Percentiles rank a stretch among this genome's conserved stretches.
phyloP scores from a whole-genome alignment of 176 grass and related monocot species.

The Zoysia pacifica region DNA sequence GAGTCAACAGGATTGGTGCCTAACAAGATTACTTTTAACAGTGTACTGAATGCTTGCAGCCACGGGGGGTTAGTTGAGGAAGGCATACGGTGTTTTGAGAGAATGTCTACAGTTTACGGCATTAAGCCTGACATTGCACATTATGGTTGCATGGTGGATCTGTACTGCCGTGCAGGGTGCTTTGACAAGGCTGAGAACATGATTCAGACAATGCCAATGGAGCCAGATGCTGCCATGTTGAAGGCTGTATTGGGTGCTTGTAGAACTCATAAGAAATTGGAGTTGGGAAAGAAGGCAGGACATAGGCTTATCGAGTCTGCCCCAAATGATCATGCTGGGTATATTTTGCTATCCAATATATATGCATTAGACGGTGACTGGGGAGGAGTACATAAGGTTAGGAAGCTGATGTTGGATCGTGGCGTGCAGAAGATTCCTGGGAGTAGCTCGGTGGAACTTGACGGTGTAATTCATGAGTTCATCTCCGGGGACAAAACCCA shows the following conservation, averaged over 20 bases:
- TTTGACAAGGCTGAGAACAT: constrained; percentile 58
- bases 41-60: constrained; percentile 67
- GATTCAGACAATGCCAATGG: constrained; percentile 53
- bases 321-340: constrained; percentile 57
- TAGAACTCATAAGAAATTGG: constrained; percentile 59
- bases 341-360: constrained; percentile 73
- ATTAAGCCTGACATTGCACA: constrained; percentile 66
- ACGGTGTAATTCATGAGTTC: constrained; percentile 69
- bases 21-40: constrained; percentile 61
- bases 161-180: constrained; percentile 57
- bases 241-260: constrained; percentile 65
- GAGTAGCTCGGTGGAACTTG: constrained; percentile 62
- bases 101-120: constrained; percentile 43
- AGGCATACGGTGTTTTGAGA: constrained; percentile 48
- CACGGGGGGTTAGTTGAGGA: constrained; percentile 49
- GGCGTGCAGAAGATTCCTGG: constrained; percentile 63
- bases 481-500: constrained; percentile 63
- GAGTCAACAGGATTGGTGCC: constrained; percentile 46
- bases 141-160: constrained; percentile 75
- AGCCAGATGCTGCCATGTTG: constrained; percentile 67
- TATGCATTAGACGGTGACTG: constrained; percentile 68
- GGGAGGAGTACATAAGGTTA: constrained; percentile 55
- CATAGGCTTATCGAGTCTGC: constrained; percentile 58
- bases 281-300: constrained; percentile 57
- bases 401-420: constrained; percentile 59